phyloP scores from a whole-genome alignment of 2,329 filamentous ascomycete species.

The Fusarium sp. region DNA sequence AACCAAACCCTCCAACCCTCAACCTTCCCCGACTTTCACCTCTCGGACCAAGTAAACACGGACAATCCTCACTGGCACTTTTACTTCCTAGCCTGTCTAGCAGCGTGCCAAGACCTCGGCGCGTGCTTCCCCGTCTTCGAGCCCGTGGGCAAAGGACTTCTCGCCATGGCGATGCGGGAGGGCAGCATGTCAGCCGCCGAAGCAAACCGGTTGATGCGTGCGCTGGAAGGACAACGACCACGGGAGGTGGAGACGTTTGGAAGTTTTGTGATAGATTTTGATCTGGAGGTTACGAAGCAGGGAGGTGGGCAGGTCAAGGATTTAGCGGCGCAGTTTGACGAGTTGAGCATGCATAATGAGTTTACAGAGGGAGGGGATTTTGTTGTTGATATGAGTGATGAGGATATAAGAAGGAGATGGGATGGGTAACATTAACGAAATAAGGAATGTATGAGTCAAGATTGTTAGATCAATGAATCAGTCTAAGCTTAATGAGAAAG shows the following conservation, averaged over 20 bases:
- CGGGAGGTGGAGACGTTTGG: background rate
- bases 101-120: conserved; percentile 10
- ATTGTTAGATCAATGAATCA: too few relatives aligned
- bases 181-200: conserved; percentile 16
- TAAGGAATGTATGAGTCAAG: background rate
- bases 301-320: conserved; percentile 12
- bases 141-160: background rate
- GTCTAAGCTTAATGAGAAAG: too few relatives aligned
- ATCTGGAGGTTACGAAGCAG: conserved; percentile 16
- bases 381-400: conserved; percentile 5
- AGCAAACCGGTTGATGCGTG: conserved; percentile 1
- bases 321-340: conserved; percentile 25
- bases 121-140: conserved; percentile 10
- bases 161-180: conserved; percentile 14
- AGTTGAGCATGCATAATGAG: conserved; percentile 23
- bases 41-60: background rate
- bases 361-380: conserved; percentile 27
- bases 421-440: background rate
- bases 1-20: background rate
- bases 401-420: background rate
- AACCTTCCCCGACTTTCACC: background rate
- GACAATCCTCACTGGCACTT: conserved; percentile 1
- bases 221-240: background rate
- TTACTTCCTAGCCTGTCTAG: conserved; percentile 8
- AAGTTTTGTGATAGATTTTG: conserved; percentile 14